These are phyloP conservation scores for Scedosporium dehoogii DNA, from an alignment of 2,329 filamentous ascomycete genomes.

Conservation along the genomic window DNA sequence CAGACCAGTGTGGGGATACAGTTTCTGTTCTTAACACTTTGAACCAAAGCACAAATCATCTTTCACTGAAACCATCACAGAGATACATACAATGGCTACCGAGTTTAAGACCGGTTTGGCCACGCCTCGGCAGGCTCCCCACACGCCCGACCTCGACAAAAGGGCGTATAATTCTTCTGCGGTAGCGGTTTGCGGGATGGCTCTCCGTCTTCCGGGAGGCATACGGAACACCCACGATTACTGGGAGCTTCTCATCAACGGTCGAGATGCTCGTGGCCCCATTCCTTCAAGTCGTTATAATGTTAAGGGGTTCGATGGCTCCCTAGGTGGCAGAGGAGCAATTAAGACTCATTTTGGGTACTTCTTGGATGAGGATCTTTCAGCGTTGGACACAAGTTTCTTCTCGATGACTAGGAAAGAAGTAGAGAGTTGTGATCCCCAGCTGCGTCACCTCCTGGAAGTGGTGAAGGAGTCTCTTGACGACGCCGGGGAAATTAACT, in stretches of 20 bases:
- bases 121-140: not conserved
- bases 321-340: conserved; percentile 13
- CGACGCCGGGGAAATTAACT: conserved; percentile 7
- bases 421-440: conserved; percentile 18
- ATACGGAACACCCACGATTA: conserved; percentile 15
- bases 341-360: conserved; percentile 10
- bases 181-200: conserved; percentile 16
- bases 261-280: conserved; percentile 13
- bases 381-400: conserved; percentile 20
- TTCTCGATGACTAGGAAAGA: conserved; percentile 18
- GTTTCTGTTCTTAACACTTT: not conserved
- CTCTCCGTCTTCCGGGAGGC: conserved; percentile 19
- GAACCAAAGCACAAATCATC: not conserved
- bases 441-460: conserved; percentile 20
- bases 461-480: conserved; percentile 14
- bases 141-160: not conserved
- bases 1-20: too few species aligned
- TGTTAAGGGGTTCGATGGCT: conserved; percentile 9
- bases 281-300: conserved; percentile 18
- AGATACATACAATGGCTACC: not conserved
- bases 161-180: conserved; percentile 17
- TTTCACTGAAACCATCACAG: not conserved
- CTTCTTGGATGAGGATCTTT: conserved; percentile 15
- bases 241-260: conserved; percentile 22
- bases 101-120: not conserved